Conservation (phyloP, 208 protist genomes). For the Naegleria lovaniensis region DNA sequence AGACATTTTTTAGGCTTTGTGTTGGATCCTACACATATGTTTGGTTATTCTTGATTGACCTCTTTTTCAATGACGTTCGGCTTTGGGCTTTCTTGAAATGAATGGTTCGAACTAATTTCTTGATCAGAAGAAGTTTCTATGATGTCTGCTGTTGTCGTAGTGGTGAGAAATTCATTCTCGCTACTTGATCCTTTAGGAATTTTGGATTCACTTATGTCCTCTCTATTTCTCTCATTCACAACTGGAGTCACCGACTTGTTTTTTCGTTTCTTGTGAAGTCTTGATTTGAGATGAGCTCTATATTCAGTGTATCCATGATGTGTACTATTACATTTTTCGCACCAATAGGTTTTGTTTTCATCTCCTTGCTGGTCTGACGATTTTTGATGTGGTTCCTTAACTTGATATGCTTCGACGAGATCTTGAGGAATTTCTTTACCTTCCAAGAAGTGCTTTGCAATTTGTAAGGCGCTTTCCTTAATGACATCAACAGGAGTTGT, state of each 20-base stretch:
- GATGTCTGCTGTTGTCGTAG: too few relatives aligned
- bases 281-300: background rate
- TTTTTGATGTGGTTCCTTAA: background rate
- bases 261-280: background rate
- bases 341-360: background rate
- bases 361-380: background rate
- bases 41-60: too few relatives aligned
- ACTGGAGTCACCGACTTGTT: background rate
- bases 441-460: background rate
- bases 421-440: background rate
- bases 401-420: background rate
- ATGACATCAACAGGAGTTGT: background rate
- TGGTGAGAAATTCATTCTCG: too few relatives aligned
- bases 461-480: background rate
- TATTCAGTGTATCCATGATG: background rate
- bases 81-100: too few relatives aligned
- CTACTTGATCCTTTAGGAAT: too few relatives aligned
- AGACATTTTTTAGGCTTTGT: too few relatives aligned
- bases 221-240: too few relatives aligned
- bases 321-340: background rate
- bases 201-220: too few relatives aligned
- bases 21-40: too few relatives aligned
- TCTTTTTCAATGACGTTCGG: too few relatives aligned
- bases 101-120: too few relatives aligned
- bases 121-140: too few relatives aligned